phyloP scores from a whole-genome alignment of 768 basidiomycete species.

The Pisolithus orientalis region DNA sequence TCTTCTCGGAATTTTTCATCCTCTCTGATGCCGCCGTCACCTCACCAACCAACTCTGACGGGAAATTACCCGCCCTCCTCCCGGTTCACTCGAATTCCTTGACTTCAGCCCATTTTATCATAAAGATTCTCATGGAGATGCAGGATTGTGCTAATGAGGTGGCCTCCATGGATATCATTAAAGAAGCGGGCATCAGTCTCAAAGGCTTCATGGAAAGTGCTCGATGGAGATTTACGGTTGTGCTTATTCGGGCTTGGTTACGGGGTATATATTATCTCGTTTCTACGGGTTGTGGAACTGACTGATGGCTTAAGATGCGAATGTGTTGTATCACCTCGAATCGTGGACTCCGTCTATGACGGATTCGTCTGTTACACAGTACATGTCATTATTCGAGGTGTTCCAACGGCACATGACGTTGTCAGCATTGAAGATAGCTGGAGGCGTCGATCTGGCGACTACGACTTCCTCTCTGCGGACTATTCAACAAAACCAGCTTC shows the following conservation, averaged over 20 bases:
- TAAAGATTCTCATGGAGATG: slow-evolving; percentile 76
- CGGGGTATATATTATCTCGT: slow-evolving; percentile 49
- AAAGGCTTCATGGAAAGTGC: slow-evolving; percentile 73
- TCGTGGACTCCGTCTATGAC: slow-evolving; percentile 67
- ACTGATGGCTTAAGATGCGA: slow-evolving; percentile 56
- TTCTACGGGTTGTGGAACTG: not conserved
- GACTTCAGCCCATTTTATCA: slow-evolving; percentile 75
- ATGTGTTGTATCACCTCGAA: slow-evolving; percentile 77
- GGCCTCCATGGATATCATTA: slow-evolving; percentile 69
- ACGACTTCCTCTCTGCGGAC: slow-evolving; percentile 43
- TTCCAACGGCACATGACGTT: slow-evolving; percentile 79
- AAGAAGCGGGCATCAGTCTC: slow-evolving; percentile 62
- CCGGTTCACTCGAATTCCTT: slow-evolving; percentile 76
- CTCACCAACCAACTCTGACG: slow-evolving; percentile 38
- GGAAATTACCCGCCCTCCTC: slow-evolving; percentile 44
- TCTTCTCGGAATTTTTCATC: slow-evolving; percentile 81
- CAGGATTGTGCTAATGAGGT: slow-evolving; percentile 84
- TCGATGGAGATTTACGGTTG: slow-evolving; percentile 85
- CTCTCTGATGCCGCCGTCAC: slow-evolving; percentile 74
- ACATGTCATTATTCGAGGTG: slow-evolving; percentile 68
- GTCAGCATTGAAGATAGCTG: slow-evolving; percentile 73
- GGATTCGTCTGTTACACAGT: slow-evolving; percentile 64
- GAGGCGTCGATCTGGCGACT: slow-evolving; percentile 56
- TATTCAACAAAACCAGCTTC: slow-evolving; percentile 54
- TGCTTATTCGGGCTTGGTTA: slow-evolving; percentile 73